Evolutionary conservation across 768 basidiomycete species (phyloP), one percentile per base, ranked within the genome.

Genomic region (Coprinopsis cinerea): DNA sequence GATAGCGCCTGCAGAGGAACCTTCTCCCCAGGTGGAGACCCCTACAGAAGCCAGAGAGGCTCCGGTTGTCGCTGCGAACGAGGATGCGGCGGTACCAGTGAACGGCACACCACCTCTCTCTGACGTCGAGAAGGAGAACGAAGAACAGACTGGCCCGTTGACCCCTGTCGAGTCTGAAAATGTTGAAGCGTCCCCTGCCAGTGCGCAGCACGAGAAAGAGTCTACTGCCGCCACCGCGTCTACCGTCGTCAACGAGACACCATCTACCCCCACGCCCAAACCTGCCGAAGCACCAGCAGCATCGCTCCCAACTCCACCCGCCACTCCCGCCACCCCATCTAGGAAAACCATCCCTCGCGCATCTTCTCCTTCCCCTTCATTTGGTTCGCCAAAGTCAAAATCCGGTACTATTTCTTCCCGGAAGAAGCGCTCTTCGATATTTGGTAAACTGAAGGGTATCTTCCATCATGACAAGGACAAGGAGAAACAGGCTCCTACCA

Each of bases 351-450:
- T 36, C 49, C 28, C 26, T 26, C 25, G 42, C 4, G 48, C 62
- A 17, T 56, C 59, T 6, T 48, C 57, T 9, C 44, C 49, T 13
- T 58, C 65, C 23, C 59, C 62, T 5, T 54, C 64, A 20, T 18
- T 39, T 17, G 10, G 17, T 9, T 10, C 17, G 10, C 36, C 17
- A 18, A 18, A 7, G 30, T 70, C 73, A 7, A 69, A 61, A 47
- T 64, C 66, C 48, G 68, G 65, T 18, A 43, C 51, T n/a, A 45
- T 24, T 5, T 50, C 45, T 24, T 53, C 52, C 15, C 46, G 73
- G 51, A 81, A 81, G 68, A 83, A 80, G 59, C 68, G 69, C 39
- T 60, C 64, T 4, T 81, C 81, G 14, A 59, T 83, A 25, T 71
- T 85, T 46, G 74, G 73, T 22, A 82, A 72, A 56, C 32, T 78